Evolutionary conservation across 2,329 filamentous ascomycete species (phyloP), one percentile per base, ranked within the genome.

Genomic region (Ceratocystis huliohia): DNA sequence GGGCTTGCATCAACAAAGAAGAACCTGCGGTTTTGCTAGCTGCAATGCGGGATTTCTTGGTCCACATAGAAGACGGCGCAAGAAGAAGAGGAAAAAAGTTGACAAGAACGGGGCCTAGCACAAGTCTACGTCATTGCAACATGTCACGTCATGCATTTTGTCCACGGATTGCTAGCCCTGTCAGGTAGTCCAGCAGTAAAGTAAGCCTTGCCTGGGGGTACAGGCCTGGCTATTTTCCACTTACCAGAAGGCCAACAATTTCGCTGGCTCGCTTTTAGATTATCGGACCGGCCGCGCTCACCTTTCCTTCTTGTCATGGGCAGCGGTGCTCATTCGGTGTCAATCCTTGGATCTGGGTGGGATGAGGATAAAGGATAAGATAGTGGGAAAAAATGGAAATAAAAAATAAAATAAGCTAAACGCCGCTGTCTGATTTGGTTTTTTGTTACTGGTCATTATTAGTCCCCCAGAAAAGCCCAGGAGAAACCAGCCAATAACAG

Each of bases 121-220:
- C 25, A 57, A 15, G 28, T 1, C 56, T 59, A 59, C 56, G 56
- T 59, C 56, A 59, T 59, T 59, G 56, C 28, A 37, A 15, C 25
- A 37, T 59, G 56, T 59, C 56, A 59, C 56, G 56, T 59, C 56
- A 59, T 59, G 56, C 30, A 37, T n/a, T 15, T 59, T 59, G 56
- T 59, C 22, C 15, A n/a, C 33, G 56, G 56, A 59, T 59, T 59
- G 7, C 25, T n/a, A 59, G 56, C 10, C 56, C 56, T 59, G 28
- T 59, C 56, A 37, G 7, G 13, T 15, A 15, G 13, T 41, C 37
- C 37, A 41, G 37, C 10, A 56, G 20, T 0, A 22, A 22, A 48
- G n/a, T 22, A 48, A 10, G 46, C 46, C 46, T 48, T n/a, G 8
- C 17, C 46, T 22, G 45, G 45, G 17, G 20, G 5, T 8, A 5